Evolutionary conservation across 2,329 filamentous ascomycete genomes (phyloP), one percentile per base, ranked within the genome.

Genomic region (Stagonosporopsis cucurbitacearum): DNA sequence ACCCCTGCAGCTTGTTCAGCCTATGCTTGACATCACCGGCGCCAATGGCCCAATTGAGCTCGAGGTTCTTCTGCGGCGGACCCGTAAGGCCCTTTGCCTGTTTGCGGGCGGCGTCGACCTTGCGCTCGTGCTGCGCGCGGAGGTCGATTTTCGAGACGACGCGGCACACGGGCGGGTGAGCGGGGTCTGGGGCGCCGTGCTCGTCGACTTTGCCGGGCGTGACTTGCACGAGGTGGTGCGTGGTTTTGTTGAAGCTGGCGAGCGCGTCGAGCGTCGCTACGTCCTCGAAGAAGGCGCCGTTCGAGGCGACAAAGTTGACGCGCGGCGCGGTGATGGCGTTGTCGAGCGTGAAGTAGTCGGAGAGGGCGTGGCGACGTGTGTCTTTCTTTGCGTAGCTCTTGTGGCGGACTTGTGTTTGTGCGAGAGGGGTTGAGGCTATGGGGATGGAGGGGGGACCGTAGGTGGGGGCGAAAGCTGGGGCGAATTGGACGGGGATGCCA

Each of bases 41-140:
- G 58, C 87, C 87, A 68, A 96, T 96, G 30, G 88, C 87, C 93
- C 93, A 98, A 74, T 92, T 94, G 66, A 98, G 66, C 77, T 97
- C 93, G n/a, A 97, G 75, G 70, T 88, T 88, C 78, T 97, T 97
- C 15, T 75, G 71, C 62, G 80, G 36, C 12, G 60, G 60, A 4
- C 58, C 65, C 5, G 61, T 49, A 32, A 59, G 50, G 2, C 66
- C 65, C 33, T 64, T 81, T 32, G 78, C 68, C 19, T 70, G 64
- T 55, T 78, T 77, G 41, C 79, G 78, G 49, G 72, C 77, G 62
- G 71, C 57, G 2, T 74, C 79, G 65, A 77, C 75, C 59, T 78
- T 78, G 61, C 76, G 79, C 58, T 80, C 75, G 58, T 80, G 80
- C 62, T 80, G 75, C 57, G 77, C 75, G 49, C 72, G 74, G 51